Evolutionary conservation across 768 basidiomycete species (phyloP).

Genomic region (Amanita brunnescens): DNA sequence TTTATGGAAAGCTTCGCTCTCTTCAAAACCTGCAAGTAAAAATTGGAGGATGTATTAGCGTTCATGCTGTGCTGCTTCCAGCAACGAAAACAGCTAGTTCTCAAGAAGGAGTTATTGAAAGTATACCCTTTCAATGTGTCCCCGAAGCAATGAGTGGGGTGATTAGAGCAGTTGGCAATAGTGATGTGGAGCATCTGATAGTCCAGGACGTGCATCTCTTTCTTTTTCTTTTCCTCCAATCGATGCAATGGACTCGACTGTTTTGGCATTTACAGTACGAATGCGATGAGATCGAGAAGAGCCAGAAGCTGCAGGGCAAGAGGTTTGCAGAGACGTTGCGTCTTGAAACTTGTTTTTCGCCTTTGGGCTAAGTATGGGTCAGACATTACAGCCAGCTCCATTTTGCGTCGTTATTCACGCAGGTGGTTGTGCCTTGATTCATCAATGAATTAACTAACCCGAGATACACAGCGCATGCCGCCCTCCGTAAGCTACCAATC

Average conservation of each 20-base stretch:
- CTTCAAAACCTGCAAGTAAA: no score
- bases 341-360: constrained; percentile 53
- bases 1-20: no score
- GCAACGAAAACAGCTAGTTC: no score
- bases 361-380: constrained; percentile 2
- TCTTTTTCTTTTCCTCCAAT: background rate
- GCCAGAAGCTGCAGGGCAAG: constrained; percentile 75
- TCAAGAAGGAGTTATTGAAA: no score
- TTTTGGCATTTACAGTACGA: constrained; percentile 42
- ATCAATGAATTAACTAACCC: constrained; percentile 58
- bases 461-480: constrained; percentile 81
- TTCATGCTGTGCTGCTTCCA: no score
- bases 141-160: no score
- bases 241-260: constrained; percentile 7
- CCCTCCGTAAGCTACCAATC: constrained; percentile 48
- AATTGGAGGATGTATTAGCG: no score
- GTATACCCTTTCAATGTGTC: no score
- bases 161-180: no score
- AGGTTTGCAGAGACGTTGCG: constrained; percentile 76
- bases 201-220: constrained; percentile 61
- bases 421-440: constrained; percentile 55
- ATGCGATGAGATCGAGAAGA: constrained; percentile 81
- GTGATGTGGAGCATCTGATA: constrained; percentile 75
- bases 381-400: constrained; percentile 50
- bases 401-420: constrained; percentile 67